Conservation (phyloP, 2,329 filamentous ascomycete species). For the Aureobasidium mangrovei region DNA sequence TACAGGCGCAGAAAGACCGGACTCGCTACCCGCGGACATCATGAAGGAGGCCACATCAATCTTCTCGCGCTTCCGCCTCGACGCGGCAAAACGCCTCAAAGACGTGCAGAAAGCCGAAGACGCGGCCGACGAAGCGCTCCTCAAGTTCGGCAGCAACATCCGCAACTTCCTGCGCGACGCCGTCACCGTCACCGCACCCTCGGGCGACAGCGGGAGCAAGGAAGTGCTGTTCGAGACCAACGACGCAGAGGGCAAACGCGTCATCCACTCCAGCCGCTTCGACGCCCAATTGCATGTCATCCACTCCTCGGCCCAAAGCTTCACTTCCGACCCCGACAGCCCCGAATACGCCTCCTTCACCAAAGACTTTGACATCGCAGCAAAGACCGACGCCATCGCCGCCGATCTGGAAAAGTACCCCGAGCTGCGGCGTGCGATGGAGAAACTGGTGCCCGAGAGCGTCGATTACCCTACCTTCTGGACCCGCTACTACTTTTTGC, state of each 20-base stretch:
- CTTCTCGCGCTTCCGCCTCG: slow-evolving; percentile 63
- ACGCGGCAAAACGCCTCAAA: slow-evolving; percentile 53
- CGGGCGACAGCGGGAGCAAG: slow-evolving; percentile 19
- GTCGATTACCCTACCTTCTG: slow-evolving; percentile 89
- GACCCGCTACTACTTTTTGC: slow-evolving; percentile 90
- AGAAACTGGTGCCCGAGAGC: slow-evolving; percentile 85
- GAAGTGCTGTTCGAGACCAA: slow-evolving; percentile 87
- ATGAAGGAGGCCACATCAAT: slow-evolving; percentile 54
- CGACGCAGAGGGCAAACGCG: slow-evolving; percentile 76
- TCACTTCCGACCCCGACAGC: slow-evolving; percentile 67
- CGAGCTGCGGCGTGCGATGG: slow-evolving; percentile 82
- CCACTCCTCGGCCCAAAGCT: slow-evolving; percentile 74
- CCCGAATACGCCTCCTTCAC: slow-evolving; percentile 63
- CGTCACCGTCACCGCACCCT: slow-evolving; percentile 72
- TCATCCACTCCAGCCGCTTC: slow-evolving; percentile 89
- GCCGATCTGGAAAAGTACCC: slow-evolving; percentile 76
- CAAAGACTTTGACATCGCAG: slow-evolving; percentile 66
- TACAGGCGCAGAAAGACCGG: slow-evolving; percentile 28
- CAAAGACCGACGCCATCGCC: slow-evolving; percentile 76
- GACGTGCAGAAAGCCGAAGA: slow-evolving; percentile 90
- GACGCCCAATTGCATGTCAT: slow-evolving; percentile 95
- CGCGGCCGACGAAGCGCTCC: slow-evolving; percentile 86
- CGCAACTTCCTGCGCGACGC: slow-evolving; percentile 85
- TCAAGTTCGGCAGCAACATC: slow-evolving; percentile 85
- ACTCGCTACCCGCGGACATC: slow-evolving; percentile 41